These are phyloP conservation scores for Aquilaria malaccensis DNA, from an alignment of 345 rosid species.

Conservation along the genomic window DNA sequence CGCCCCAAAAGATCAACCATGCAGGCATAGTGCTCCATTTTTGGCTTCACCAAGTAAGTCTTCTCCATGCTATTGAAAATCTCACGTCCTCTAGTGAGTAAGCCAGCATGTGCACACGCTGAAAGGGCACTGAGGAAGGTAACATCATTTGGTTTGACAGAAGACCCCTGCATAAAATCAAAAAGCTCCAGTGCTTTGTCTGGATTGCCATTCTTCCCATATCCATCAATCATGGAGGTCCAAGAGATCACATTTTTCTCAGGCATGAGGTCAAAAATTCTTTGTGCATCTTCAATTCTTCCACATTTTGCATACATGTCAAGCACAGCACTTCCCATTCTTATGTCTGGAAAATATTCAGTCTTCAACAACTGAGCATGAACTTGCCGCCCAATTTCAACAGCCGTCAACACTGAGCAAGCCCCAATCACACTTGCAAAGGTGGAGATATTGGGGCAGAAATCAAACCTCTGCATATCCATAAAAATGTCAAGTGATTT, in stretches of 20 bases:
- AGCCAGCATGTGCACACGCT: slow-evolving; percentile 85
- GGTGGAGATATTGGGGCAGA: slow-evolving; percentile 58
- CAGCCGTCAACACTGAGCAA: slow-evolving; percentile 60
- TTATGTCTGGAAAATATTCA: slow-evolving; percentile 37
- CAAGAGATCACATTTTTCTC: slow-evolving; percentile 78
- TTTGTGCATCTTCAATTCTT: slow-evolving; percentile 50
- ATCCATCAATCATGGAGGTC: slow-evolving; percentile 98
- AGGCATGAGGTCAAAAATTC: slow-evolving; percentile 52
- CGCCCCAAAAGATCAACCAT: slow-evolving; percentile 91
- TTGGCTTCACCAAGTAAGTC: slow-evolving; percentile 54
- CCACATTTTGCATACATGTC: slow-evolving; percentile 95
- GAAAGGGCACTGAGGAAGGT: slow-evolving; percentile 87
- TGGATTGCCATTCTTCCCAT: slow-evolving; percentile 76
- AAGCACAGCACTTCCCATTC: slow-evolving; percentile 79
- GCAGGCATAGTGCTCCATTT: slow-evolving; percentile 92
- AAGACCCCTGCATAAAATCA: slow-evolving; percentile 35
- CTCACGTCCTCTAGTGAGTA: slow-evolving; percentile 57
- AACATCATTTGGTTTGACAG: slow-evolving; percentile 55
- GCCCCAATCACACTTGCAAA: slow-evolving; percentile 84
- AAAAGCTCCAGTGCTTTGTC: slow-evolving; percentile 72
- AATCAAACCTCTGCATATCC: slow-evolving; percentile 54
- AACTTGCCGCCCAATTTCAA: slow-evolving; percentile 62
- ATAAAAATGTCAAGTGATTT: slow-evolving; percentile 51
- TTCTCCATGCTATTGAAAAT: slow-evolving; percentile 78
- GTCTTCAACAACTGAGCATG: slow-evolving; percentile 70